A percentile compares a stretch with the other conserved stretches of the same genome.
These are phyloP conservation scores for Chlamydomonas asymmetrica DNA, from an alignment of 139 green algal species.

Conservation along the genomic window DNA sequence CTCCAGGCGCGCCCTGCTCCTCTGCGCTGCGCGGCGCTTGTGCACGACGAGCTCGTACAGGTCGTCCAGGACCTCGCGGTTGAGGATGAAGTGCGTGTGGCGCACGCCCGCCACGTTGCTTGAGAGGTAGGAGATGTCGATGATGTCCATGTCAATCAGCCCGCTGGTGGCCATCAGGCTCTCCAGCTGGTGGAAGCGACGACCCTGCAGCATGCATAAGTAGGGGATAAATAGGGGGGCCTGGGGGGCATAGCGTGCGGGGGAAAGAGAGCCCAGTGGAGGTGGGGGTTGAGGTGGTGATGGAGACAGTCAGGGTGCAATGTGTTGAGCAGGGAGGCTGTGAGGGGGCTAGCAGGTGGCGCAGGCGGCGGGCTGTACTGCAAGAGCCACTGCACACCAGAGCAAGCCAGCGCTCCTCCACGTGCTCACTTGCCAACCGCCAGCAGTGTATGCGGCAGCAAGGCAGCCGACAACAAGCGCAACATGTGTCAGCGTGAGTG, in stretches of 20 bases:
- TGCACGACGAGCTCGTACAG: slow-evolving; percentile 29
- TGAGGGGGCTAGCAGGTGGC: too few relatives aligned
- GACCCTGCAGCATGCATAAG: slow-evolving; percentile 3
- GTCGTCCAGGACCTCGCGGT: slow-evolving; percentile 43
- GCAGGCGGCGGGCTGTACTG: too few relatives aligned
- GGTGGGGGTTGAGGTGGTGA: neutral
- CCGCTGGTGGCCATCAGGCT: neutral
- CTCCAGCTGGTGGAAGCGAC: slow-evolving; percentile 9
- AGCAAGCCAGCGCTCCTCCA: too few relatives aligned
- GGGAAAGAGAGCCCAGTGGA: neutral
- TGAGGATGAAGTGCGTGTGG: slow-evolving; percentile 42
- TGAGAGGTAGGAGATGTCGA: slow-evolving; percentile 35
- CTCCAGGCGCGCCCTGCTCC: slow-evolving; percentile 34
- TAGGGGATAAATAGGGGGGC: neutral
- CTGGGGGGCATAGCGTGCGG: neutral
- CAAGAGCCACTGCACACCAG: too few relatives aligned
- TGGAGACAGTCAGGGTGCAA: neutral
- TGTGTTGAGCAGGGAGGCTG: too few relatives aligned
- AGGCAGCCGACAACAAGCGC: too few relatives aligned
- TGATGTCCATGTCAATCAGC: slow-evolving; percentile 40
- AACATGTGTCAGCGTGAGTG: too few relatives aligned
- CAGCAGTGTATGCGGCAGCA: too few relatives aligned
- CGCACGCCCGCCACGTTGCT: slow-evolving; percentile 35
- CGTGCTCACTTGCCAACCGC: too few relatives aligned
- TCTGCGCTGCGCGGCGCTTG: slow-evolving; percentile 14